Evolutionary conservation across 2,329 filamentous ascomycete species (phyloP).

Genomic region (Volutella citrinella): DNA sequence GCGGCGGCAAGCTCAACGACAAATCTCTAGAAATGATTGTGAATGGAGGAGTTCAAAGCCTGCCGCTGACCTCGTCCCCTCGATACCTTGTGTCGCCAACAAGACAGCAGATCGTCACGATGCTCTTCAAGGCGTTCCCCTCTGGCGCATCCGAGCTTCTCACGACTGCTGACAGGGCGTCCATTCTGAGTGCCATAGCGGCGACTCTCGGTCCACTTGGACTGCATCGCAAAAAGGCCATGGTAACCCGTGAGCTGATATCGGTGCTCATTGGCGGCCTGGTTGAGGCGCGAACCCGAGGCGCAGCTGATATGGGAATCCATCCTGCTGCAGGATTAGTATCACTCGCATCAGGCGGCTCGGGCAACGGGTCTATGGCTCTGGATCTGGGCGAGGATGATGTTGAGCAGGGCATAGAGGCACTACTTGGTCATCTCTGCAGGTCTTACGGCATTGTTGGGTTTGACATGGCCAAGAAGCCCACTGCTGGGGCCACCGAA

Average conservation of each 20-base stretch:
- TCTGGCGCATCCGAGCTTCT: constrained; percentile 63
- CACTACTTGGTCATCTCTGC: constrained; percentile 59
- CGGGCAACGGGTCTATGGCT: constrained; percentile 48
- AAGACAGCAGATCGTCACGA: constrained; percentile 61
- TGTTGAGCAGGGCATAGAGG: constrained; percentile 63
- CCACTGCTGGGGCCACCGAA: constrained; percentile 19
- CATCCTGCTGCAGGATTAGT: constrained; percentile 88
- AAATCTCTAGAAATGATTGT: constrained; percentile 64
- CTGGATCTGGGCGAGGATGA: constrained; percentile 64
- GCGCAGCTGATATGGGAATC: constrained; percentile 93
- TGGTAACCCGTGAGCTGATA: constrained; percentile 83
- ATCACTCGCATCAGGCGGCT: constrained; percentile 58
- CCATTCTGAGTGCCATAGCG: constrained; percentile 81
- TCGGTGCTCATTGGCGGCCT: constrained; percentile 79
- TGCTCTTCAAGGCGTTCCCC: constrained; percentile 69
- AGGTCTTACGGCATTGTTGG: constrained; percentile 63
- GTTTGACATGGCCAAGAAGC: constrained; percentile 36
- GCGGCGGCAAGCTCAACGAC: constrained; percentile 60
- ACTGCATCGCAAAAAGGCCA: constrained; percentile 83
- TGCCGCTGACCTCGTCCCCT: constrained; percentile 49
- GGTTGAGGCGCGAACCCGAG: constrained; percentile 85
- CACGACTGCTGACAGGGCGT: constrained; percentile 71
- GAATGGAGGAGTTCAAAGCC: constrained; percentile 53
- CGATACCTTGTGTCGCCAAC: constrained; percentile 54
- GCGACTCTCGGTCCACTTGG: constrained; percentile 79